A percentile compares a stretch with the other conserved stretches of the same genome.
Conservation (phyloP, 306 rosid genomes). For the Quercus variabilis region DNA sequence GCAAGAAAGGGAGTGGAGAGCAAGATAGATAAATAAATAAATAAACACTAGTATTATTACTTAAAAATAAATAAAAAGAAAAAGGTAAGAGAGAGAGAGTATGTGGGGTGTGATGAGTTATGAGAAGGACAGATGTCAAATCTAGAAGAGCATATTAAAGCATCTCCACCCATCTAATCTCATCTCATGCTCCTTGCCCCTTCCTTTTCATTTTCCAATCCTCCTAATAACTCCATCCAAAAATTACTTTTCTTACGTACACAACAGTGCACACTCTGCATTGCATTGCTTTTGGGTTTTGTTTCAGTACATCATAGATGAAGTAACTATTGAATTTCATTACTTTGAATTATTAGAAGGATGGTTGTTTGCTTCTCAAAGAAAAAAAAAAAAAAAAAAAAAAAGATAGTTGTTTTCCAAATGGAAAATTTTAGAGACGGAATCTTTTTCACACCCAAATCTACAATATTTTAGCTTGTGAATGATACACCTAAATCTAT, state of each 20-base stretch:
- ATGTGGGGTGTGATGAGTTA: conserved; percentile 2
- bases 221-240: conserved; percentile 19
- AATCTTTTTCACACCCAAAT: too few relatives aligned
- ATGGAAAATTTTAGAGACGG: too few relatives aligned
- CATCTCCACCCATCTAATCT: conserved; percentile 57
- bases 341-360: too few relatives aligned
- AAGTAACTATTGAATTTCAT: too few relatives aligned
- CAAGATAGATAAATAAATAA: conserved; percentile 10
- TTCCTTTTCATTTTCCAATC: conserved; percentile 43
- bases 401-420: too few relatives aligned
- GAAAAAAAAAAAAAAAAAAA: too few relatives aligned
- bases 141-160: conserved; percentile 40
- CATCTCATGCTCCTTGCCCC: not conserved
- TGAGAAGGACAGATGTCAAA: conserved; percentile 54
- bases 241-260: not conserved
- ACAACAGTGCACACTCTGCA: not conserved
- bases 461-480: too few relatives aligned
- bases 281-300: too few relatives aligned
- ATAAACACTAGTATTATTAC: not conserved
- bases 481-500: too few relatives aligned
- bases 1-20: conserved; percentile 25
- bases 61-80: not conserved
- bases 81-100: not conserved
- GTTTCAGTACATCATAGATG: too few relatives aligned
- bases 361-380: too few relatives aligned